These are phyloP conservation scores for Quercus cerris DNA, from an alignment of 306 rosid species.

Conservation along the genomic window DNA sequence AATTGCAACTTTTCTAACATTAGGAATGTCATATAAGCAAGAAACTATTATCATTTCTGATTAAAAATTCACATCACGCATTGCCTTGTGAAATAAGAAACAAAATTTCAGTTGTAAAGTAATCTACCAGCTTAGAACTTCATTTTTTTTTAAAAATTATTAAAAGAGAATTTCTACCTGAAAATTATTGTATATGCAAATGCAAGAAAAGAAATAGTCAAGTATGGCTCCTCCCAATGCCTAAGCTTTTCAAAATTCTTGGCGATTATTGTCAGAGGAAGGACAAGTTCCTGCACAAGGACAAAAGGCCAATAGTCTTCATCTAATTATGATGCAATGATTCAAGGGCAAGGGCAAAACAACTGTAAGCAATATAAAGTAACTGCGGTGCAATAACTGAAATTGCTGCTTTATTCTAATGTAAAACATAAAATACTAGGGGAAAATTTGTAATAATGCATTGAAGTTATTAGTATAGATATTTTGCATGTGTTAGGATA, in stretches of 20 bases:
- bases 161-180: slow-evolving; percentile 44
- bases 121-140: neutral
- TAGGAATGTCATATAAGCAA: neutral
- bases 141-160: no score
- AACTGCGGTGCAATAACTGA: neutral
- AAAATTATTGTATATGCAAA: slow-evolving; percentile 58
- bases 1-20: neutral
- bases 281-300: slow-evolving; percentile 73
- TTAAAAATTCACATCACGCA: neutral
- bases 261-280: slow-evolving; percentile 56
- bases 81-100: neutral
- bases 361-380: neutral
- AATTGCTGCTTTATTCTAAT: neutral
- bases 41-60: no score
- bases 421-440: neutral
- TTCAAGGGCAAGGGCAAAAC: neutral
- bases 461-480: no score
- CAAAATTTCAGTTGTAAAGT: neutral
- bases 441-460: no score
- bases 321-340: slow-evolving; percentile 1
- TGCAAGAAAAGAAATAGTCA: slow-evolving; percentile 77
- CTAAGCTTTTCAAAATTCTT: slow-evolving; percentile 72
- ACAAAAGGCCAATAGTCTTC: slow-evolving; percentile 6
- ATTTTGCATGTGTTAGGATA: no score
- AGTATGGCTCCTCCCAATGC: slow-evolving; percentile 85